Base-by-base conservation (phyloP, 2,329 filamentous ascomycete genomes). In the Clonostachys byssicola region DNA sequence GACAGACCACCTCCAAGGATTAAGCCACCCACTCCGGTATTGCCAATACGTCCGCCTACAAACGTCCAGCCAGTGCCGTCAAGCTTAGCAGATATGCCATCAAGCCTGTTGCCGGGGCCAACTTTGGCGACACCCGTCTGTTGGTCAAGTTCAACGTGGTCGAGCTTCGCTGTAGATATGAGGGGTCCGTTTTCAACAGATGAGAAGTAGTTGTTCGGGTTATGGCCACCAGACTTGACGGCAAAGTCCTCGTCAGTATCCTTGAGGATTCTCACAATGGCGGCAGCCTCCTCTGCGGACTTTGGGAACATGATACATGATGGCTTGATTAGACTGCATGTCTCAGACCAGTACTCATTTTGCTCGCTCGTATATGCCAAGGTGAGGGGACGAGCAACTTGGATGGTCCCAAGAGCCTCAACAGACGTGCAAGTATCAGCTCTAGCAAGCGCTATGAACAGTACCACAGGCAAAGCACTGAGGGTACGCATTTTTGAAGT, bases 211-310 rank as follows among this genome's bases (percentile, higher is more conserved):
- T 74, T 66, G 54, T 80, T 79, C 5, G 77, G 73, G 48, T 75
- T 77, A 60, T 83, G 79, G 2, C 80, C 80, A 18, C 79, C 80
- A 8, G 75, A 75, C 52, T 78, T 77, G 52, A 80, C 61, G 8
- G 79, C 78, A 52, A 83, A 83, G 3, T 68, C 64, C 20, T 44
- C 42, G 40, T 69, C 70, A 36, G 70, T 60, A 12, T 66, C 18
- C 12, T 30, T 67, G 13, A 83, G 66, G 30, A 75, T 64, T 20
- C 66, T 68, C 40, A 83, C 66, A 16, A 79, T 68, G 12, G 68
- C 65, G 0, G 76, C 68, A 38, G 83, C 75, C 54, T 83, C 75
- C 16, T 71, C 60, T 1, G 71, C 63, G 34, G 67, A 75, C 13
- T 63, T 62, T 4, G 77, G 76, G 40, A 67, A 65, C 42, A 75